Conservation (phyloP, 2,329 filamentous ascomycete species). For the Cercospora sp. region DNA sequence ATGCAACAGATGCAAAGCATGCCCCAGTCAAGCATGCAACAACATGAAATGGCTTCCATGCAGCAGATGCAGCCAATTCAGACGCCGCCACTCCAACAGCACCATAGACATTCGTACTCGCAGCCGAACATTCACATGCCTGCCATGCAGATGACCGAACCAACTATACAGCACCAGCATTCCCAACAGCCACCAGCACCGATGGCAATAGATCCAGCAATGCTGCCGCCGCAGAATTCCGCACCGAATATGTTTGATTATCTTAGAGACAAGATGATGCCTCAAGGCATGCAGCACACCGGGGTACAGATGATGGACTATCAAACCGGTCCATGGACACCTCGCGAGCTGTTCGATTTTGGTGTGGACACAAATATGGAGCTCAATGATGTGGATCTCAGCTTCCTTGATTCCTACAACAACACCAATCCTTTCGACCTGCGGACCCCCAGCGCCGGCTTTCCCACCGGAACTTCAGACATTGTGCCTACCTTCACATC, state of each 20-base stretch:
- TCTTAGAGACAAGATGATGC: slow-evolving; percentile 39
- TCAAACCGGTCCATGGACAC: slow-evolving; percentile 44
- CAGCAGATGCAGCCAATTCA: slow-evolving; percentile 32
- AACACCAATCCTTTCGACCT: slow-evolving; percentile 47
- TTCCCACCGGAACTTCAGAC: slow-evolving; percentile 37
- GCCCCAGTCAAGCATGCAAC: slow-evolving; percentile 10
- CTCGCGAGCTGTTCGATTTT: slow-evolving; percentile 49
- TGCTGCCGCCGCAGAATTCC: slow-evolving; percentile 35
- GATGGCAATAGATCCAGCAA: slow-evolving; percentile 33
- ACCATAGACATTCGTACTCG: slow-evolving; percentile 25
- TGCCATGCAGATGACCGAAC: slow-evolving; percentile 31
- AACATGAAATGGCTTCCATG: slow-evolving; percentile 20
- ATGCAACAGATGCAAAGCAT: slow-evolving; percentile 24
- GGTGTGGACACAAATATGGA: slow-evolving; percentile 50
- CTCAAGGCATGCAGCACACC: slow-evolving; percentile 24
- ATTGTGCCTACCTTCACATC: slow-evolving; percentile 39
- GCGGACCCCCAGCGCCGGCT: slow-evolving; percentile 38
- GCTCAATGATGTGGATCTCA: slow-evolving; percentile 49
- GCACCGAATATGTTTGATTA: slow-evolving; percentile 39
- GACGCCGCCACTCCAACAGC: slow-evolving; percentile 28
- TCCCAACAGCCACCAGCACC: slow-evolving; percentile 22
- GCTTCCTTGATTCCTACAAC: slow-evolving; percentile 50
- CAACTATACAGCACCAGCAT: slow-evolving; percentile 16
- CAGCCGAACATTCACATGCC: slow-evolving; percentile 23
- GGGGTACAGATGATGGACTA: slow-evolving; percentile 36